These are phyloP conservation scores for Sporopachydermia lactativora DNA, from an alignment of 805 yeast genomes.

Conservation along the genomic window DNA sequence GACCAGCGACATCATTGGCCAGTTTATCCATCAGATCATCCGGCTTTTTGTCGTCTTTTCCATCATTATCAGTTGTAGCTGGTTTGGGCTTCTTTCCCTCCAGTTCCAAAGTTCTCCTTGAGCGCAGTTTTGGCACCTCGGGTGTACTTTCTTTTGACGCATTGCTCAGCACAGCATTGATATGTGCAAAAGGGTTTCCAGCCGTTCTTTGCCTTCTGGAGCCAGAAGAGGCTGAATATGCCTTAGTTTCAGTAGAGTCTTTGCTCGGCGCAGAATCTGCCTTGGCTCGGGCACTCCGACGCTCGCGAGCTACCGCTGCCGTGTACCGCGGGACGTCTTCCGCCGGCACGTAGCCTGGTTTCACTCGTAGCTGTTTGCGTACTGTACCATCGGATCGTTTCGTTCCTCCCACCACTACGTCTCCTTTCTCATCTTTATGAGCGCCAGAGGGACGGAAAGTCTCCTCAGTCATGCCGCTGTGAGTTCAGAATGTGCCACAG, in stretches of 20 bases:
- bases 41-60: background rate
- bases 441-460: background rate
- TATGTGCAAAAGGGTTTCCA: background rate
- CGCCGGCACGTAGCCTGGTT: conserved; percentile 17
- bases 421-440: background rate
- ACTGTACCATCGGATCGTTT: conserved; percentile 17
- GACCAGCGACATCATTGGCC: background rate
- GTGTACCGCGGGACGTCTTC: conserved; percentile 15
- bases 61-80: background rate
- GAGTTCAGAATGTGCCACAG: too few species aligned
- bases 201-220: too few species aligned
- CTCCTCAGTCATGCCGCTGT: background rate
- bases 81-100: background rate
- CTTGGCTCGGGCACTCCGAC: too few species aligned
- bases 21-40: background rate
- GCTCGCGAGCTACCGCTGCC: background rate
- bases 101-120: background rate
- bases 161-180: too few species aligned
- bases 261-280: too few species aligned
- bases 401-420: conserved; percentile 11
- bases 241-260: too few species aligned
- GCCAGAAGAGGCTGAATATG: too few species aligned
- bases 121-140: too few species aligned
- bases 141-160: too few species aligned
- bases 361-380: conserved; percentile 12